These are phyloP conservation scores for Ophiostoma fasciatum DNA, from an alignment of 2,329 filamentous ascomycete genomes.

Conservation along the genomic window DNA sequence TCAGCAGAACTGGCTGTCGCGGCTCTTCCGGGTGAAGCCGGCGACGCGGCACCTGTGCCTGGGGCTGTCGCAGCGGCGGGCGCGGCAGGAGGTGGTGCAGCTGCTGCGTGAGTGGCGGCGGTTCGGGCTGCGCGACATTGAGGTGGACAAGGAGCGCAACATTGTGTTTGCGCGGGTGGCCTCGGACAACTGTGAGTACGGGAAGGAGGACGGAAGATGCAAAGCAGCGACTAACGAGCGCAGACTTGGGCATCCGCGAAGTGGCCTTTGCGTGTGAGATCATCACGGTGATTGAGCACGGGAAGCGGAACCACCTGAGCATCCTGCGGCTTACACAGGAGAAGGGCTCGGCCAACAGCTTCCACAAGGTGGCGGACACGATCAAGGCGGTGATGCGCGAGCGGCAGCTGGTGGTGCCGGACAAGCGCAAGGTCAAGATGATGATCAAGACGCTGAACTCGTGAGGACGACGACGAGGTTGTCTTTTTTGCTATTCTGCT, in stretches of 20 bases:
- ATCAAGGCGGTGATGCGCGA: constrained; percentile 53
- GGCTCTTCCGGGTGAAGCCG: constrained; percentile 80
- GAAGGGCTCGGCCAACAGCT: constrained; percentile 79
- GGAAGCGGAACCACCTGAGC: constrained; percentile 58
- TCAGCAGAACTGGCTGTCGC: constrained; percentile 75
- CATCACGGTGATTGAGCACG: constrained; percentile 79
- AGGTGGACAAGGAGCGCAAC: constrained; percentile 64
- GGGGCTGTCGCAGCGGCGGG: constrained; percentile 52
- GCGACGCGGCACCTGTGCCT: constrained; percentile 64
- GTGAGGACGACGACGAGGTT: constrained; percentile 13
- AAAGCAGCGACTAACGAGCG: background rate
- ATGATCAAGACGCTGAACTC: constrained; percentile 55
- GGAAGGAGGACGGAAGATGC: too few species aligned
- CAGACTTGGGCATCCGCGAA: constrained; percentile 63
- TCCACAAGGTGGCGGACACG: constrained; percentile 68
- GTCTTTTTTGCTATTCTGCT: background rate
- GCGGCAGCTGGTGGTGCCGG: constrained; percentile 52
- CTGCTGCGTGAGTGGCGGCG: constrained; percentile 67
- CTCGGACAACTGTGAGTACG: constrained; percentile 62
- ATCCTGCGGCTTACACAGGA: constrained; percentile 81
- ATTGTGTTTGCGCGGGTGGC: constrained; percentile 67
- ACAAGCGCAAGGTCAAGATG: constrained; percentile 51
- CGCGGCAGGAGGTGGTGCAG: constrained; percentile 60
- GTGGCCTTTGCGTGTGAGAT: constrained; percentile 81
- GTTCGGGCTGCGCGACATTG: constrained; percentile 67